These are phyloP conservation scores for Leccinum uliginosum DNA, from an alignment of 768 basidiomycete species.

Conservation along the genomic window DNA sequence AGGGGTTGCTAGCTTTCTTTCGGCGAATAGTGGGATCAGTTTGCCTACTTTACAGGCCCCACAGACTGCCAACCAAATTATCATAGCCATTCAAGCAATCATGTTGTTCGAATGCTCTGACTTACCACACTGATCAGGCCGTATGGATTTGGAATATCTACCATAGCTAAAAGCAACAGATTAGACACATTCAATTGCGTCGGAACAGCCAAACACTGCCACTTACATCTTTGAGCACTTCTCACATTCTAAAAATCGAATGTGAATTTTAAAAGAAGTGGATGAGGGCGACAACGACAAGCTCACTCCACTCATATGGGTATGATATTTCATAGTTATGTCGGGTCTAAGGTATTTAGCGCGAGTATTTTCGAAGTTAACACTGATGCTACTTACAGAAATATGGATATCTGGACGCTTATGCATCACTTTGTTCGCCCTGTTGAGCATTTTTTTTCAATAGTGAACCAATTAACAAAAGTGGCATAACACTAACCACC, in stretches of 20 bases:
- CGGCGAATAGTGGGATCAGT: slow-evolving; percentile 53
- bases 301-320: slow-evolving; percentile 69
- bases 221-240: slow-evolving; percentile 60
- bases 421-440: slow-evolving; percentile 71
- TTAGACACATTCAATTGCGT: slow-evolving; percentile 2
- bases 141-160: slow-evolving; percentile 69
- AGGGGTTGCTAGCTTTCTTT: slow-evolving; percentile 32
- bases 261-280: slow-evolving; percentile 1
- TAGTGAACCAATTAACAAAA: background rate
- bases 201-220: background rate
- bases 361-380: background rate
- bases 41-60: slow-evolving; percentile 59
- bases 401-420: slow-evolving; percentile 66
- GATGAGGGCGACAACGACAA: background rate
- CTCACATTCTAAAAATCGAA: slow-evolving; percentile 47
- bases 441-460: background rate
- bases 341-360: slow-evolving; percentile 43
- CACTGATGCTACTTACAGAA: slow-evolving; percentile 43
- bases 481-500: slow-evolving; percentile 46
- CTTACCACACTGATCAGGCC: slow-evolving; percentile 59
- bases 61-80: slow-evolving; percentile 44
- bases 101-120: slow-evolving; percentile 4
- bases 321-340: slow-evolving; percentile 76
- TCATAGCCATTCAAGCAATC: background rate
- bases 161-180: slow-evolving; percentile 50